Conservation (phyloP, 345 rosid genomes). For the Kandelia obovata region DNA sequence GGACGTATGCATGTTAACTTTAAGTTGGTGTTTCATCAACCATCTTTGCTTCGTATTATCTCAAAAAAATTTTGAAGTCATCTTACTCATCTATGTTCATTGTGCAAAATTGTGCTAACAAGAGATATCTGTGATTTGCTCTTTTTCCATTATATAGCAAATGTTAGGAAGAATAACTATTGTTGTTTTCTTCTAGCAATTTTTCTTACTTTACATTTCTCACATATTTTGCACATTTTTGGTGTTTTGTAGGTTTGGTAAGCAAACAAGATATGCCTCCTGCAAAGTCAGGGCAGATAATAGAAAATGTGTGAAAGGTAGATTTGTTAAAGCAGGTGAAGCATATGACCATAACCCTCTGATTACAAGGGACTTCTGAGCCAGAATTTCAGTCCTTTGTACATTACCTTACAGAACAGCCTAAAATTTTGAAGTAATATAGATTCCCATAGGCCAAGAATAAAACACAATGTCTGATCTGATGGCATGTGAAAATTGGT, state of each 20-base stretch:
- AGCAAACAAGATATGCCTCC: conserved; percentile 83
- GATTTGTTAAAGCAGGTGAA: conserved; percentile 95
- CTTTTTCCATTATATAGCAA: no score
- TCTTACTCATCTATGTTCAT: no score
- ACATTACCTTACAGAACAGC: not conserved
- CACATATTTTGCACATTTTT: not conserved
- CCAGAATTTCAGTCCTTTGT: not conserved
- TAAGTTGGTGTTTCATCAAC: no score
- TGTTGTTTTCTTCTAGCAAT: no score
- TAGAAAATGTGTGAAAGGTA: conserved; percentile 84
- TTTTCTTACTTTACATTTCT: not conserved
- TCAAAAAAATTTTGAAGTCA: no score
- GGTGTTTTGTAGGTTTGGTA: conserved; percentile 52
- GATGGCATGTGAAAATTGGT: no score
- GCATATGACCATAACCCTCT: conserved; percentile 67
- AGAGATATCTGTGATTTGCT: no score
- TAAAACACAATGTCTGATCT: no score
- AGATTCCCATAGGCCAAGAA: not conserved
- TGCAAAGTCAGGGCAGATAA: conserved; percentile 92
- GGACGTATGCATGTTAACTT: conserved; percentile 38
- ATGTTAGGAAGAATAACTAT: no score
- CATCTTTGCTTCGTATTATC: no score
- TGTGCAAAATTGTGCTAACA: no score
- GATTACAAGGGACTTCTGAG: conserved; percentile 29
- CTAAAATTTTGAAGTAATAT: not conserved